A percentile compares a stretch with the other conserved stretches of the same genome.
Evolutionary conservation across 257 asterid genomes (phyloP).

Genomic region (Cinchona pubescens): DNA sequence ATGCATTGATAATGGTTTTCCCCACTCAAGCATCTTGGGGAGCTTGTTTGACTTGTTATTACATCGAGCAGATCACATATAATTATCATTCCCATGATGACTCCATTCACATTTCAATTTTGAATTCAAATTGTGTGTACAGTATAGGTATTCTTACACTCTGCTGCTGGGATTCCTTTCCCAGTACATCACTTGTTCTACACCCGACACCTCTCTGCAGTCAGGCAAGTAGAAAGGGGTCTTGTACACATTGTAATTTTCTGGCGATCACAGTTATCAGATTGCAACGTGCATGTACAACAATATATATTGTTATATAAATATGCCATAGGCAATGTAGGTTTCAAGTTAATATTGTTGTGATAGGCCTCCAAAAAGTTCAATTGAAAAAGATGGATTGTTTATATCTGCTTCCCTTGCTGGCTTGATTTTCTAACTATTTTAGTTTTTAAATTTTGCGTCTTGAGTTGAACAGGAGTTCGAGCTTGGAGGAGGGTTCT

Average conservation of each 20-base stretch:
- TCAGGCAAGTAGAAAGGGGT: not conserved
- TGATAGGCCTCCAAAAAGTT: no score
- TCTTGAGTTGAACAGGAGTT: no score
- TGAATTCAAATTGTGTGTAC: not conserved
- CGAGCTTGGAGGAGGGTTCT: no score
- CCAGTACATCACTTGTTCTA: not conserved
- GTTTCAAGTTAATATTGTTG: no score
- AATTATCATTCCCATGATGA: conserved; percentile 3
- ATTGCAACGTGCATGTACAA: not conserved
- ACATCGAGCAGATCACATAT: conserved; percentile 24
- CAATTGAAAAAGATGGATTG: no score
- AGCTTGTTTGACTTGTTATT: conserved; percentile 27
- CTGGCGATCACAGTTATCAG: no score
- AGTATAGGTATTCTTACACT: not conserved
- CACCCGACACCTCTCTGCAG: not conserved
- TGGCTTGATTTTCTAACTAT: no score
- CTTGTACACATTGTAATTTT: not conserved
- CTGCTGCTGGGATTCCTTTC: not conserved
- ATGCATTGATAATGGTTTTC: conserved; percentile 22
- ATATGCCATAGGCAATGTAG: not conserved
- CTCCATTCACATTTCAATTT: not conserved
- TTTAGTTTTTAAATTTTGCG: no score
- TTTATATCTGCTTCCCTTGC: no score
- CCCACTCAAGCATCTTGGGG: conserved; percentile 25
- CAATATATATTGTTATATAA: not conserved